Evolutionary conservation across 75 land plant species (phyloP), one percentile per base, ranked within the genome.

Genomic region (Ceratopteris richardii): DNA sequence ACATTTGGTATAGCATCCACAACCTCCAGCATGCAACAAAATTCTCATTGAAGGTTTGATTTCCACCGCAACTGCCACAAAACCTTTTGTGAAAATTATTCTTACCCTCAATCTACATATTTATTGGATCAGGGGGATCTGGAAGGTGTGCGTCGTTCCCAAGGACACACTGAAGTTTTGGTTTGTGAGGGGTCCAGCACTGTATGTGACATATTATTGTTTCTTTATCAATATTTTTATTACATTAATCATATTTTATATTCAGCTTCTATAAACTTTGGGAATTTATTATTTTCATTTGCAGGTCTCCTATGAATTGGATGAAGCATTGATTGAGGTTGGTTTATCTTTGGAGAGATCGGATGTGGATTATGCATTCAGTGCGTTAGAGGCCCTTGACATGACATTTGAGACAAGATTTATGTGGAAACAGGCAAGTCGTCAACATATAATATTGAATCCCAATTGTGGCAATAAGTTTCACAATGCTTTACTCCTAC

Each of bases 381-480:
- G 64, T 31, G 64, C 57, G 18, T 71, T 73, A 28, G 70, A 73
- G 40, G 57, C 70, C 43, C 70, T 73, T 18, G 63, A 73, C 19
- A 57, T 73, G 14, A 56, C 70, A 33, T 31, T 63, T 10, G 76
- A 73, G 56, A 66, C 60, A 31, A 63, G 55, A 56, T 63, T 71
- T 10, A 60, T 73, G 70, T 73, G 76, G 76, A 73, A 66, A 54
- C 70, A 73, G 76, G 76, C 66, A n/a, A 33, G 37, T n/a, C n/a
- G n/a, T n/a, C n/a, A n/a, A n/a, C n/a, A n/a, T n/a, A n/a, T n/a
- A n/a, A n/a, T n/a, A 7, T 5, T 17, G 16, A 17, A 12, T 17
- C 17, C 16, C 12, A 12, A 42, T 17, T 12, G 16, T 12, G 17
- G 16, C 44, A 42, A 42, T 42, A 42, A 12, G 17, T 42, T 12